Evolutionary conservation across 1,284 basidiomycete genomes (phyloP).

Genomic region (Ganoderma boninense): DNA sequence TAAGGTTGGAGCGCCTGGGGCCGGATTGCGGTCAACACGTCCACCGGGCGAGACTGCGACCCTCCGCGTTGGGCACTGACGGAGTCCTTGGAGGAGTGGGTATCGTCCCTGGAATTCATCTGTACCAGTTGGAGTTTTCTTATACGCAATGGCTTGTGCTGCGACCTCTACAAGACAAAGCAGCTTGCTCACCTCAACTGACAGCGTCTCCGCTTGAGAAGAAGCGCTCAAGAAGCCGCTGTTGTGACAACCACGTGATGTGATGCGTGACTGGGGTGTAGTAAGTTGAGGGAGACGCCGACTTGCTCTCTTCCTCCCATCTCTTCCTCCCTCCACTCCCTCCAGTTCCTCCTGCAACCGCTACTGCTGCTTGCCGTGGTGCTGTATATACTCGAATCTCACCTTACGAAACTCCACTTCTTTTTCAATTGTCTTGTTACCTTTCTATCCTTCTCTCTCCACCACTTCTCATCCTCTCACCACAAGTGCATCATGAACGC

Average conservation of each 20-base stretch:
- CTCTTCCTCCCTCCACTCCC: background rate
- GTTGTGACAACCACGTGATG: background rate
- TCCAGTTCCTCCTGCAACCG: background rate
- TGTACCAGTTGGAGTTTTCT: background rate
- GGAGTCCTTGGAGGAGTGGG: too few species aligned
- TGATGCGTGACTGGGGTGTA: background rate
- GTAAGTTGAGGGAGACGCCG: background rate
- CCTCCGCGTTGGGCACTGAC: too few species aligned
- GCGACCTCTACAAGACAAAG: background rate
- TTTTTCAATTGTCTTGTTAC: background rate
- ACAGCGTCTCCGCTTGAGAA: background rate
- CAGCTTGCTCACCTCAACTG: background rate
- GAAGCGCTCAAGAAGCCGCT: background rate
- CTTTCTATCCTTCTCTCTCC: background rate
- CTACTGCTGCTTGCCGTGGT: background rate
- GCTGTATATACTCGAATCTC: too few species aligned
- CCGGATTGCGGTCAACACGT: background rate
- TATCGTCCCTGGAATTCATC: background rate
- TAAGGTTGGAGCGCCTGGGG: background rate
- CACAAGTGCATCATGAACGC: conserved; percentile 30
- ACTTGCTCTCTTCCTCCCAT: background rate
- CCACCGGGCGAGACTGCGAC: too few species aligned
- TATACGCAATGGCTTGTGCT: background rate
- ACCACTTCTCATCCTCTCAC: background rate
- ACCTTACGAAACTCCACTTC: background rate